Evolutionary conservation across 1,139 yeast genomes (phyloP).

Genomic region (Geotrichum armillariae): DNA sequence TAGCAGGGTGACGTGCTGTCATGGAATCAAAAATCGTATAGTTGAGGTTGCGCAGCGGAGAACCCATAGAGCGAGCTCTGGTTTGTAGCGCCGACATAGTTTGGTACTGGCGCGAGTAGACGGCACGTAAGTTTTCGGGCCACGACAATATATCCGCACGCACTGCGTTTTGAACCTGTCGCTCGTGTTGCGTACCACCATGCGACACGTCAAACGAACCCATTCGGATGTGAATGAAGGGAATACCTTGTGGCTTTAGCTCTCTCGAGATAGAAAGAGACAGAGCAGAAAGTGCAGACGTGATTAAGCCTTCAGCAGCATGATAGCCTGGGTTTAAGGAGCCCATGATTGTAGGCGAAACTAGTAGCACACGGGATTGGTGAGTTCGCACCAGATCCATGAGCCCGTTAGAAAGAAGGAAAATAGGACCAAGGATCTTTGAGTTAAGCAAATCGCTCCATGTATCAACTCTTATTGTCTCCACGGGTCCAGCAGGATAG

Average conservation of each 20-base stretch:
- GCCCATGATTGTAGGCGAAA: slow-evolving; percentile 44
- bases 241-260: slow-evolving; percentile 36
- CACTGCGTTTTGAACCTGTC: slow-evolving; percentile 36
- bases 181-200: slow-evolving; percentile 29
- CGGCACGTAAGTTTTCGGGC: slow-evolving; percentile 41
- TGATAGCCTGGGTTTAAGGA: slow-evolving; percentile 44
- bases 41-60: slow-evolving; percentile 37
- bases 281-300: slow-evolving; percentile 39
- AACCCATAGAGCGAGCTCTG: slow-evolving; percentile 35
- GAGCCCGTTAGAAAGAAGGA: slow-evolving; percentile 57
- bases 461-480: slow-evolving; percentile 51
- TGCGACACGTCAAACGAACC: slow-evolving; percentile 43
- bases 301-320: slow-evolving; percentile 42
- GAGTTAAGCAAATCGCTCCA: slow-evolving; percentile 54
- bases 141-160: slow-evolving; percentile 45
- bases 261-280: slow-evolving; percentile 43
- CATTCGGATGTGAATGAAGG: slow-evolving; percentile 38
- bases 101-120: slow-evolving; percentile 40
- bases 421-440: slow-evolving; percentile 50
- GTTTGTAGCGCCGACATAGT: slow-evolving; percentile 37
- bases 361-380: slow-evolving; percentile 41
- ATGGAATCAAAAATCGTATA: slow-evolving; percentile 41
- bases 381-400: slow-evolving; percentile 54
- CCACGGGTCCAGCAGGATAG: slow-evolving; percentile 71
- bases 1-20: slow-evolving; percentile 32